Conservation (phyloP, 257 asterid genomes). For the Henckelia pumila region DNA sequence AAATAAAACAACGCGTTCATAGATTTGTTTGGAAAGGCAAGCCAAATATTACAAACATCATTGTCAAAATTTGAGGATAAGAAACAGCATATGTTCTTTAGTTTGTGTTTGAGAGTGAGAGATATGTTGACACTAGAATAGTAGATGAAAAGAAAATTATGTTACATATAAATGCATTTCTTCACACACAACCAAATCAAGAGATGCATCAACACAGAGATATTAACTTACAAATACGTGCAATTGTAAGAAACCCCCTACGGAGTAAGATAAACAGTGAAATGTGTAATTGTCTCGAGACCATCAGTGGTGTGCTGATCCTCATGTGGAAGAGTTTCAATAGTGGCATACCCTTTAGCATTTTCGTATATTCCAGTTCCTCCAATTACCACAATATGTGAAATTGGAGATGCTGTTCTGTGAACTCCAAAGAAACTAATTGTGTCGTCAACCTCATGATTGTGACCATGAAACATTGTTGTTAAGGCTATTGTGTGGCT, state of each 20-base stretch:
- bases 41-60: too few relatives aligned
- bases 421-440: slow-evolving; percentile 85
- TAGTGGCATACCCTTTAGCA: slow-evolving; percentile 73
- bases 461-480: slow-evolving; percentile 60
- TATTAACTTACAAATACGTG: not conserved
- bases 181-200: slow-evolving; percentile 6
- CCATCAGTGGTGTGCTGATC: slow-evolving; percentile 90
- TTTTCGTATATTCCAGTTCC: slow-evolving; percentile 80
- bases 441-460: slow-evolving; percentile 51
- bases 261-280: slow-evolving; percentile 69
- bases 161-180: not conserved
- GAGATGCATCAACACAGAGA: slow-evolving; percentile 5
- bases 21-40: too few relatives aligned
- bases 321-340: slow-evolving; percentile 72
- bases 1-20: too few relatives aligned
- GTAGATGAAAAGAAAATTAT: not conserved
- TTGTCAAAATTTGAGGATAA: too few relatives aligned
- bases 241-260: slow-evolving; percentile 13
- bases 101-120: not conserved
- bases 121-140: not conserved
- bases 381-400: slow-evolving; percentile 73
- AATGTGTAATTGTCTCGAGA: slow-evolving; percentile 78
- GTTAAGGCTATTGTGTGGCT: slow-evolving; percentile 78
- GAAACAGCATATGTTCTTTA: not conserved
- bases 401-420: slow-evolving; percentile 76